Evolutionary conservation across 495 filamentous ascomycete genomes (phyloP).

Genomic region (Neurospora tetraspora): DNA sequence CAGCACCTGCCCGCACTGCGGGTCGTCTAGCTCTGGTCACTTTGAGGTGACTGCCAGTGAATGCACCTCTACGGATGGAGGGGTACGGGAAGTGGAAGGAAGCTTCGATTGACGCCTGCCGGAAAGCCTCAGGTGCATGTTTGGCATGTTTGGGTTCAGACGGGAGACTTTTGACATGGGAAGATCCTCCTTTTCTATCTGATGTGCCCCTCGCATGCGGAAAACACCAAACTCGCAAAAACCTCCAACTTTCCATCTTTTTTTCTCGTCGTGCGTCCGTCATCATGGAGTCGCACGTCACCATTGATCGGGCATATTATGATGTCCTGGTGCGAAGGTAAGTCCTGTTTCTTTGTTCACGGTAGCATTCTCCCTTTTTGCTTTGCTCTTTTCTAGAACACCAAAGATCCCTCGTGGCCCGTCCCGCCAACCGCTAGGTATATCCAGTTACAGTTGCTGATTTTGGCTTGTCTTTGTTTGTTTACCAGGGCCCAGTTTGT

Average conservation of each 20-base stretch:
- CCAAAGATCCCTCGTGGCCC: not conserved
- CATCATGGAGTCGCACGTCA: constrained; percentile 28
- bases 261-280: not conserved
- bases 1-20: not conserved
- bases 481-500: constrained; percentile 17
- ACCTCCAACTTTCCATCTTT: not conserved
- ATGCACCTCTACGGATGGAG: not conserved
- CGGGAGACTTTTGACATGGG: not conserved
- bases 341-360: constrained; percentile 3
- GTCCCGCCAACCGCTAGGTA: not conserved
- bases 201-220: not conserved
- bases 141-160: not conserved
- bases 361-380: not conserved
- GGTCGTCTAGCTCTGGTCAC: not conserved
- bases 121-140: not conserved
- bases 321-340: constrained; percentile 44
- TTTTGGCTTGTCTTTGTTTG: not conserved
- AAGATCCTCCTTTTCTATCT: not conserved
- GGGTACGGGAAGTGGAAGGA: not conserved
- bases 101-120: not conserved
- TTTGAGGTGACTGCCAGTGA: not conserved
- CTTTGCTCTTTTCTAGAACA: not conserved
- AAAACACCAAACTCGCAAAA: not conserved
- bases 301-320: constrained; percentile 42
- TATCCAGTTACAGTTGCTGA: not conserved